Evolutionary conservation across 2,329 filamentous ascomycete genomes (phyloP).

Genomic region (Ambrosiella cleistominuta): DNA sequence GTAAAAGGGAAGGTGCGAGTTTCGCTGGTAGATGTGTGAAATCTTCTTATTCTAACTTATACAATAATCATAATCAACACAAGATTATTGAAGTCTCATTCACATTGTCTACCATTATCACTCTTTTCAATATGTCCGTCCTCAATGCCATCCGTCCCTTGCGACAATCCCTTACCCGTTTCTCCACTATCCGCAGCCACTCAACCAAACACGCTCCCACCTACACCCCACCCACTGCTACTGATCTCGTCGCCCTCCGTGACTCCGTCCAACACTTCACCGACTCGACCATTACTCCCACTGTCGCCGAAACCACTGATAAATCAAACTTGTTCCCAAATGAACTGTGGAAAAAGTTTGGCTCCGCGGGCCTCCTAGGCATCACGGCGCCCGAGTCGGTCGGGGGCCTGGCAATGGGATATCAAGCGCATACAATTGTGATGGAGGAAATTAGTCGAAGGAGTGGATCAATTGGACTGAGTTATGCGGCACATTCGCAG

Average conservation of each 20-base stretch:
- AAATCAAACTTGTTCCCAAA: constrained; percentile 71
- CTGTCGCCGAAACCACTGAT: constrained; percentile 70
- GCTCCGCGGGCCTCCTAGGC: constrained; percentile 77
- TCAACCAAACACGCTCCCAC: constrained; percentile 45
- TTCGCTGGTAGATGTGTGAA: too few relatives aligned
- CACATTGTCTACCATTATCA: not conserved
- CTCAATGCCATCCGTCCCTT: constrained; percentile 13
- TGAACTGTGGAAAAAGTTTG: constrained; percentile 86
- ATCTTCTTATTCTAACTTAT: too few relatives aligned
- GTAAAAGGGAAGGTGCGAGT: not conserved
- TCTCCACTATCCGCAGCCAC: constrained; percentile 23
- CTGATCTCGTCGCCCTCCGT: constrained; percentile 64
- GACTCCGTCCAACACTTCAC: constrained; percentile 80
- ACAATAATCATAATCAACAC: too few relatives aligned
- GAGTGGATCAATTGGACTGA: constrained; percentile 67
- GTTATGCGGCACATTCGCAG: constrained; percentile 90
- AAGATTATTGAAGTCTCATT: not conserved
- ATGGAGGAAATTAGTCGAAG: constrained; percentile 90
- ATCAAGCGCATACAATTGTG: constrained; percentile 88
- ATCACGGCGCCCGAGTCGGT: constrained; percentile 88
- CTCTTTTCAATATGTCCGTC: not conserved
- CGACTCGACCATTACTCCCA: constrained; percentile 68
- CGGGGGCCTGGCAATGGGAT: constrained; percentile 79
- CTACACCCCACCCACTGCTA: constrained; percentile 49
- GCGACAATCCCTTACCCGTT: constrained; percentile 10